Base-by-base conservation (phyloP, 306 rosid species). In the Cicer chorassanicum region DNA sequence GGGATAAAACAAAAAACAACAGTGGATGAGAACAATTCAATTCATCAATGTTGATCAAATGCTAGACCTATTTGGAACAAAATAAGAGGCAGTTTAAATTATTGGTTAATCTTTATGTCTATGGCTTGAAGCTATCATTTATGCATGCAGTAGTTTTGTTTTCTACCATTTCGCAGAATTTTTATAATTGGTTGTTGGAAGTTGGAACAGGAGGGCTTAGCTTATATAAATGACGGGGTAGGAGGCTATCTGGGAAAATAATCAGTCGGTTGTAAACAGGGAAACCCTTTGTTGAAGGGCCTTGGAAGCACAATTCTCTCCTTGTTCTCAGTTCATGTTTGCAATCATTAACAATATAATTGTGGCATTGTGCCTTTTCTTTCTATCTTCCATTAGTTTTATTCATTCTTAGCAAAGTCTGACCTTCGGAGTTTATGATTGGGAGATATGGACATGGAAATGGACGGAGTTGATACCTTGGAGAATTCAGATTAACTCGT, bases 151-250 rank as follows among this genome's bases (percentile, higher is more conserved):
- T 53, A 36, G 29, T 11, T 51, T 0, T 42, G 14, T 46, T 51
- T 60, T 74, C 46, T 45, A 29, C 18, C 53, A 74, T 46, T 46
- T 45, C n/a, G 4, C 38, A 61, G 44, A 38, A 74, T 24, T 36
- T 49, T 18, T 49, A 11, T 56, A 49, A 73, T 60, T 29, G 24
- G 63, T 63, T 39, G 24, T 71, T 63, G 54, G 10, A 38, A 18
- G 53, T 49, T 63, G 72, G 64, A 48, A 63, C 9, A 48, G 29
- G 4, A 39, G 21, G 72, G 50, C 51, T 36, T 48, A 7, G 15
- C 12, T 24, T 34, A 29, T 13, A 6, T 38, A 45, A 13, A 38
- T 46, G 59, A 21, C 0, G 34, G 44, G 39, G 4, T 45, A 34
- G 60, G 5, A 21, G 72, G 70, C 16, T 19, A 44, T 48, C 2